Percentiles rank a stretch among this genome's conserved stretches.
These are phyloP conservation scores for Tetrapyrgos nigripes DNA, from an alignment of 1,284 basidiomycete genomes.

Conservation along the genomic window DNA sequence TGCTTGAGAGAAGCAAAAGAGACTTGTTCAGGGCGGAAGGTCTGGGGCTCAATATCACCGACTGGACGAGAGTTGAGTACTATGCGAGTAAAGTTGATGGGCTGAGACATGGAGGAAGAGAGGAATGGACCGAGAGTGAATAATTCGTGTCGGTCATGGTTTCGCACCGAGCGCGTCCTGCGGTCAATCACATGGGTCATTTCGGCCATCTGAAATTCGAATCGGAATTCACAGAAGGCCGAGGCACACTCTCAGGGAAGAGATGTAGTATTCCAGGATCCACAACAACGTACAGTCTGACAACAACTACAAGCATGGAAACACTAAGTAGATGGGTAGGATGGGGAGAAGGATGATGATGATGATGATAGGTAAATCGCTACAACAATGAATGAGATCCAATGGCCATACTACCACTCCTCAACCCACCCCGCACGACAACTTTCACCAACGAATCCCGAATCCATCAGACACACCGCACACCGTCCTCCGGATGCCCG, in stretches of 20 bases:
- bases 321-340: no score
- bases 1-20: slow-evolving; percentile 55
- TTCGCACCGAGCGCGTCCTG: no score
- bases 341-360: no score
- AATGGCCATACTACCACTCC: no score
- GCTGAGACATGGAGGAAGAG: no score
- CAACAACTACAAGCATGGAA: neutral
- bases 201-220: no score
- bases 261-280: slow-evolving; percentile 38
- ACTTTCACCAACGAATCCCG: slow-evolving; percentile 6
- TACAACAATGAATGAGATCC: no score
- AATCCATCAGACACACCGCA: neutral
- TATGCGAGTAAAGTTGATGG: slow-evolving; percentile 61
- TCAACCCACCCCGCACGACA: slow-evolving; percentile 8
- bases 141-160: no score
- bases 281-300: slow-evolving; percentile 28
- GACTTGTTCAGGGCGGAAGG: slow-evolving; percentile 70
- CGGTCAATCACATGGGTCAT: no score
- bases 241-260: neutral
- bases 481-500: neutral
- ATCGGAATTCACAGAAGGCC: no score
- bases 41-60: slow-evolving; percentile 68
- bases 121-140: no score
- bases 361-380: no score
- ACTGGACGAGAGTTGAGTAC: slow-evolving; percentile 78